Evolutionary conservation across 2,329 filamentous ascomycete species (phyloP).

Genomic region (Boeremia lycopersici): DNA sequence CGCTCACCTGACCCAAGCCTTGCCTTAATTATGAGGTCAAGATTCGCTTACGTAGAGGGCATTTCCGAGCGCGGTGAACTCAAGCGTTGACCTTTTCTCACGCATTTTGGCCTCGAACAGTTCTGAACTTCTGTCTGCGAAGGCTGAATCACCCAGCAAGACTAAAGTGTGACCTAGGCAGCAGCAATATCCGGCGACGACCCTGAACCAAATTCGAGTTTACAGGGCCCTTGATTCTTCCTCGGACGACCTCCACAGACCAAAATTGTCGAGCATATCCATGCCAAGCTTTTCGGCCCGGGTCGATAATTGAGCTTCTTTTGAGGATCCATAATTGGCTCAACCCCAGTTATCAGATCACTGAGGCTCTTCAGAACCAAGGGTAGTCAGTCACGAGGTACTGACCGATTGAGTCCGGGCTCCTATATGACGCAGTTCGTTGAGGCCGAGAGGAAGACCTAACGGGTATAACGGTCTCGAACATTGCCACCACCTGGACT

Average conservation of each 20-base stretch:
- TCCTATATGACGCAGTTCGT: constrained; percentile 12
- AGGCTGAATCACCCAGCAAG: neutral
- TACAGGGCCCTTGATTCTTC: neutral
- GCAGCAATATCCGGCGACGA: neutral
- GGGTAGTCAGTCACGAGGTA: constrained; percentile 1
- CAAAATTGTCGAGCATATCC: neutral
- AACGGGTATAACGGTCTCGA: constrained; percentile 3
- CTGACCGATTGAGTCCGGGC: neutral
- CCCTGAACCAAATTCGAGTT: neutral
- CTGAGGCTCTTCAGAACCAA: neutral
- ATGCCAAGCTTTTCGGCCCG: constrained; percentile 12
- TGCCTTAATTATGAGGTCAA: neutral
- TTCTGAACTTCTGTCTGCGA: neutral
- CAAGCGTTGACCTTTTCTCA: neutral
- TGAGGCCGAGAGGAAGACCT: constrained; percentile 16
- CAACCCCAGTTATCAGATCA: constrained; percentile 1
- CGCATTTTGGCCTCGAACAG: neutral
- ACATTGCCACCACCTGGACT: constrained; percentile 4
- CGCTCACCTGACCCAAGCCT: constrained; percentile 7
- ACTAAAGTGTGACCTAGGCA: neutral
- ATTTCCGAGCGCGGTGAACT: constrained; percentile 1
- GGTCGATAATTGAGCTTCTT: neutral
- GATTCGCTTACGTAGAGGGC: neutral
- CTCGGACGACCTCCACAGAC: neutral
- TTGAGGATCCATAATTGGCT: neutral